Conservation (phyloP, 2,329 filamentous ascomycete genomes). For the Helotiales sp. region DNA sequence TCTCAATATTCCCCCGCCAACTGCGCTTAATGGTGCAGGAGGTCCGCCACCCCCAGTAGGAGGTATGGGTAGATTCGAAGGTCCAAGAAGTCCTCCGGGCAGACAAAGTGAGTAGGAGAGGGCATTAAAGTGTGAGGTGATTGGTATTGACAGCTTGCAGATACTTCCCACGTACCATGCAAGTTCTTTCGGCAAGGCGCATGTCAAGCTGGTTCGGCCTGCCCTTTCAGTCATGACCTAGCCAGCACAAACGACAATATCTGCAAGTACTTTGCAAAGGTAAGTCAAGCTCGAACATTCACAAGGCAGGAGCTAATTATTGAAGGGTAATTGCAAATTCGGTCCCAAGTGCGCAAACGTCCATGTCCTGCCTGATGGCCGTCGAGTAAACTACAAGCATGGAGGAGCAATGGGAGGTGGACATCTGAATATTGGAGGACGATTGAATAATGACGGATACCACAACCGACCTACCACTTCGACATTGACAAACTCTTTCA, state of each 20-base stretch:
- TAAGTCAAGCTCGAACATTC: constrained; percentile 49
- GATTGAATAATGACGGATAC: constrained; percentile 70
- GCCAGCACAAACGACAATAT: constrained; percentile 83
- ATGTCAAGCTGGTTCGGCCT: constrained; percentile 94
- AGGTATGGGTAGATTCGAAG: constrained; percentile 56
- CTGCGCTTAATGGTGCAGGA: constrained; percentile 31
- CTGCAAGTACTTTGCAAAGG: constrained; percentile 99
- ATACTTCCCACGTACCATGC: constrained; percentile 96
- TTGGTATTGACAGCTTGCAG: constrained; percentile 52
- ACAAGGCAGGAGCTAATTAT: constrained; percentile 34
- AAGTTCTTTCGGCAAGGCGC: constrained; percentile 98
- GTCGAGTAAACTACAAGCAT: constrained; percentile 81
- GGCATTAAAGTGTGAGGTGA: not conserved
- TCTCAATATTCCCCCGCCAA: constrained; percentile 40
- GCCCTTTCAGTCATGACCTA: constrained; percentile 94
- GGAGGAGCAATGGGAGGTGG: constrained; percentile 56
- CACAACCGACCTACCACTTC: constrained; percentile 72
- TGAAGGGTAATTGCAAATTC: constrained; percentile 97
- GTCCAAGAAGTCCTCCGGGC: constrained; percentile 68
- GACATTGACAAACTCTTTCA: constrained; percentile 75
- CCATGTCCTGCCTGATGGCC: constrained; percentile 91
- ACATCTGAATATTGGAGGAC: constrained; percentile 66
- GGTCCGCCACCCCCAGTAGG: constrained; percentile 53
- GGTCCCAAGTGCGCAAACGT: constrained; percentile 97
- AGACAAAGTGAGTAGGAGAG: constrained; percentile 48